A percentile compares a stretch with the other conserved stretches of the same genome.
phyloP scores from a whole-genome alignment of 2,329 filamentous ascomycete species.

The Microsporum ferrugineum region DNA sequence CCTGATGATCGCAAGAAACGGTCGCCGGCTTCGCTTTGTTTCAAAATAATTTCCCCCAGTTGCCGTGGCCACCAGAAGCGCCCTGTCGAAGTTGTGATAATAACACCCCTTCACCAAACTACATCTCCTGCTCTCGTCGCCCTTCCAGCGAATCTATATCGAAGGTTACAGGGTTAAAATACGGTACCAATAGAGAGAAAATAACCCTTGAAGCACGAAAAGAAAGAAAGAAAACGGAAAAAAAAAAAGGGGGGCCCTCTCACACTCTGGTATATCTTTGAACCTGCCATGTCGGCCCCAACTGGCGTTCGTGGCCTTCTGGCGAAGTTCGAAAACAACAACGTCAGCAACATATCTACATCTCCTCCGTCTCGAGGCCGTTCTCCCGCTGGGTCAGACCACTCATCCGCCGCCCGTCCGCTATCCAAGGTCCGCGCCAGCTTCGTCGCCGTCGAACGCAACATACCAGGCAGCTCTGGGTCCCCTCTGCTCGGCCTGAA shows the following conservation, averaged over 20 bases:
- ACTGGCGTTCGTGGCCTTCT: conserved; percentile 60
- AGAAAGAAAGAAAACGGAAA: background rate
- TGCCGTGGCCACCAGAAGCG: background rate
- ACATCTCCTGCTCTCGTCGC: background rate
- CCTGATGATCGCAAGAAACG: background rate
- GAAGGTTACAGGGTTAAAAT: background rate
- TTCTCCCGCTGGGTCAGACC: conserved; percentile 45
- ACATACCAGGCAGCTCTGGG: conserved; percentile 5
- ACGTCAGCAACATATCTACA: conserved; percentile 50
- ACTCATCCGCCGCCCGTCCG: conserved; percentile 42
- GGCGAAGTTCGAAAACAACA: conserved; percentile 69
- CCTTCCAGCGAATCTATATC: background rate
- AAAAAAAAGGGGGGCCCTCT: background rate
- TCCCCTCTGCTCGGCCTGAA: conserved; percentile 32
- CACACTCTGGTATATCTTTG: conserved; percentile 5
- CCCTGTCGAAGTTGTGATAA: background rate
- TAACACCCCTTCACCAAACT: background rate
- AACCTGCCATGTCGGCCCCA: conserved; percentile 14
- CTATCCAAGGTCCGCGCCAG: conserved; percentile 64
- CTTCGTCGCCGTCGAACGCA: conserved; percentile 58
- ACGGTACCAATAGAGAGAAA: background rate
- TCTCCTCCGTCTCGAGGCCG: conserved; percentile 59
- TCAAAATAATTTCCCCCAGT: conserved; percentile 2
- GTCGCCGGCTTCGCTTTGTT: background rate
- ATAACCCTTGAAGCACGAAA: background rate